These are phyloP conservation scores for Kwoniella mangroviensis DNA, from an alignment of 768 basidiomycete species.

Conservation along the genomic window DNA sequence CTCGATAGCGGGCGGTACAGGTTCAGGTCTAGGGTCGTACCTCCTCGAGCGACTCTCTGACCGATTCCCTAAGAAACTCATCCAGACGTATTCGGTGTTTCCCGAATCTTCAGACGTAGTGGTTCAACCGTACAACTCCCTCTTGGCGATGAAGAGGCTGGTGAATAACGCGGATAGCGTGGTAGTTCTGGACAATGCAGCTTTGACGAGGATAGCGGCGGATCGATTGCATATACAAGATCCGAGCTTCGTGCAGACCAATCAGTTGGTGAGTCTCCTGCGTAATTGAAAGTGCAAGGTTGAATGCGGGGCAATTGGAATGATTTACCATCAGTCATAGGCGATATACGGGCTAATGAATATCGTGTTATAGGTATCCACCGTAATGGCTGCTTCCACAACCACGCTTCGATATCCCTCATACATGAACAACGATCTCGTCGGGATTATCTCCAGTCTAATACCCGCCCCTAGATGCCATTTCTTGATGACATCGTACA, in stretches of 20 bases:
- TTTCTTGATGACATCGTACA: slow-evolving; percentile 98
- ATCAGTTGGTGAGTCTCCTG: slow-evolving; percentile 52
- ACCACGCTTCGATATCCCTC: slow-evolving; percentile 96
- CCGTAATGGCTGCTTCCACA: slow-evolving; percentile 96
- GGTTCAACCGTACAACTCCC: slow-evolving; percentile 96
- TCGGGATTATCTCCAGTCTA: slow-evolving; percentile 92
- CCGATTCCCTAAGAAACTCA: slow-evolving; percentile 97
- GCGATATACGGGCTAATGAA: no score
- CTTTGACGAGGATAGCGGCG: slow-evolving; percentile 86
- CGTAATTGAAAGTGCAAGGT: neutral
- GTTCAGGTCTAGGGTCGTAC: slow-evolving; percentile 97
- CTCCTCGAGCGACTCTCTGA: slow-evolving; percentile 94
- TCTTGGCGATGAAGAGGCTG: slow-evolving; percentile 88
- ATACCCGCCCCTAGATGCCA: slow-evolving; percentile 97
- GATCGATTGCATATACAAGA: slow-evolving; percentile 83
- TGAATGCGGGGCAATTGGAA: no score
- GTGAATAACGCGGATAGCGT: slow-evolving; percentile 97
- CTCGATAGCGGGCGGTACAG: slow-evolving; percentile 97
- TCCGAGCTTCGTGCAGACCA: slow-evolving; percentile 60
- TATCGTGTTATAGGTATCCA: slow-evolving; percentile 71
- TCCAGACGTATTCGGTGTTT: slow-evolving; percentile 98
- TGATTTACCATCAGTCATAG: no score
- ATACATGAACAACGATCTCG: slow-evolving; percentile 99
- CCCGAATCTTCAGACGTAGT: slow-evolving; percentile 92
- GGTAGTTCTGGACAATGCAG: slow-evolving; percentile 95